phyloP scores from a whole-genome alignment of 305 asterid genomes.

The Plantago coronopus region DNA sequence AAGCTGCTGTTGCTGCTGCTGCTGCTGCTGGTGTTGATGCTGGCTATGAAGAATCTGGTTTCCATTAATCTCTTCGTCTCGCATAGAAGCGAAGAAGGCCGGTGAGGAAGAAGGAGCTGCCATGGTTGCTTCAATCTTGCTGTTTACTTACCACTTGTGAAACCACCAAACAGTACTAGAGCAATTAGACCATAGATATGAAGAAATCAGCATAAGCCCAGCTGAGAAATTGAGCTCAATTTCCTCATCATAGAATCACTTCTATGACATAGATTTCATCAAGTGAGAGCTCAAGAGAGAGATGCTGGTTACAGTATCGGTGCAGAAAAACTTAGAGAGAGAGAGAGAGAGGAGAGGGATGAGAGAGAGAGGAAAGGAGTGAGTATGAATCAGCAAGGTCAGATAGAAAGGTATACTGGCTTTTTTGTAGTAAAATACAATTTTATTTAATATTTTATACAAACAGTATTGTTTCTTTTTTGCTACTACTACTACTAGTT shows the following conservation, averaged over 20 bases:
- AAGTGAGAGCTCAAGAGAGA: slow-evolving; percentile 13
- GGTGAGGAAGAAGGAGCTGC: slow-evolving; percentile 58
- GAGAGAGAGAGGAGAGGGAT: background rate
- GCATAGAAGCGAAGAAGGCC: slow-evolving; percentile 36
- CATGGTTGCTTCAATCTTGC: slow-evolving; percentile 27
- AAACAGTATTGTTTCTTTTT: background rate
- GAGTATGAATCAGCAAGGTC: background rate
- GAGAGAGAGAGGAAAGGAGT: slow-evolving; percentile 1
- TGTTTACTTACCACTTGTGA: background rate
- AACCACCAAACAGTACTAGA: too few relatives aligned
- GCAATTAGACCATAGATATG: slow-evolving; percentile 8
- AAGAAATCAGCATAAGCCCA: too few relatives aligned
- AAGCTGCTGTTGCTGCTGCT: slow-evolving; percentile 21
- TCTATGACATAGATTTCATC: background rate
- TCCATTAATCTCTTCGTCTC: slow-evolving; percentile 38
- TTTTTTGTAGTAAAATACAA: background rate
- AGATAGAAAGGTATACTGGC: slow-evolving; percentile 9
- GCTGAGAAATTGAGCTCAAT: background rate
- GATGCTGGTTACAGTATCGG: background rate
- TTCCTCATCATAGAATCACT: slow-evolving; percentile 13
- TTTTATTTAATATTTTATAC: slow-evolving; percentile 24
- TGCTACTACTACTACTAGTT: background rate
- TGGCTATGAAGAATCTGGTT: slow-evolving; percentile 18
- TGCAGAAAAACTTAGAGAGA: slow-evolving; percentile 10
- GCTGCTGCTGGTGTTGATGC: too few relatives aligned